Evolutionary conservation across 2,329 filamentous ascomycete species (phyloP), one percentile per base, ranked within the genome.

Genomic region (Phoma herbarum): DNA sequence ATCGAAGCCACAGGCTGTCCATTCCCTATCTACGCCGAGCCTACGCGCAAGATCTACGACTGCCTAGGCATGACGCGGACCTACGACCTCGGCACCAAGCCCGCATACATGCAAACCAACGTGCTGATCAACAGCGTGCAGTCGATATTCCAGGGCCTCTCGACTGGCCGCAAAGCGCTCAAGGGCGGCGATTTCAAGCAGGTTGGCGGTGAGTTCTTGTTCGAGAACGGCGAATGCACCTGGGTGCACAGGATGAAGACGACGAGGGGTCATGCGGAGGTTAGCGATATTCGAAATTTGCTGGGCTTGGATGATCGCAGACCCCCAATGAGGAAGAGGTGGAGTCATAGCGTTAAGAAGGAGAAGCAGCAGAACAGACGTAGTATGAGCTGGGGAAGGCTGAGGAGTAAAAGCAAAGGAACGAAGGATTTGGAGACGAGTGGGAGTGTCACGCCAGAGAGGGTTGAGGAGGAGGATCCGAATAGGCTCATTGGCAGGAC

Each of bases 201-300:
- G 77, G 87, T 91, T 2, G 90, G 91, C 23, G 91, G 90, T 11
- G 91, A 93, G 78, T 91, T 93, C 61, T 74, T 93, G n/a, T 92
- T 92, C 63, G 88, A 91, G 69, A 81, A 85, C 69, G 90, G 90
- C 77, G 80, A 79, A 53, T 84, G 91, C 26, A 88, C 86, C 1
- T 96, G 92, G 91, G 93, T 89, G 68, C 90, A 94, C 77, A 83
- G 91, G 26, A 96, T 96, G 91, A 83, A 82, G 71, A 90, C 86
- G 57, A 94, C 91, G 12, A 80, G 91, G 47, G 91, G 93, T 65
- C 92, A 96, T 72, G 85, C 85, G 1, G 90, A 93, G 79, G 81
- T 93, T 1, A 82, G 83, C 0, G 88, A 88, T 73, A 68, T 93
- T 54, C 85, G 86, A 77, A 80, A 85, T 66, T 75, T 91, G 12